Evolutionary conservation across 768 basidiomycete species (phyloP), one percentile per base, ranked within the genome.

Genomic region (Mycena belliarum): DNA sequence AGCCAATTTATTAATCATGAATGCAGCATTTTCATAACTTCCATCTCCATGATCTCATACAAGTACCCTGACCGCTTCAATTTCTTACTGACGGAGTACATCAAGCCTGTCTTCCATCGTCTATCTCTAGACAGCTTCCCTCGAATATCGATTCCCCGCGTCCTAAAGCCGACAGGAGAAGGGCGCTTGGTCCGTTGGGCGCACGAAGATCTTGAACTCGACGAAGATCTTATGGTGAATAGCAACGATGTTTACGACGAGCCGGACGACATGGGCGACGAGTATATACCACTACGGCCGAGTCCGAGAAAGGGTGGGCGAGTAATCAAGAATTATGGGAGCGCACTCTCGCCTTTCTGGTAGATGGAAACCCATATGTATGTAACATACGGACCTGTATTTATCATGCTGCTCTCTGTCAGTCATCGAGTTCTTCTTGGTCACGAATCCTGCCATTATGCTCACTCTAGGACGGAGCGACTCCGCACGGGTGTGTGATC

Each of bases 211-310:
- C 73, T 80, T 69, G 67, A 72, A 15, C 64, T 76, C 8, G 68
- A 72, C 49, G 76, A 75, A 52, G 75, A 79, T 55, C 60, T 76
- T 18, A 79, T 80, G 76, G 77, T 82, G 23, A 80, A 81, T 63
- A 74, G 71, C 11, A 63, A 55, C 21, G 59, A 65, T 18, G 69
- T 64, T 20, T 72, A 65, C 24, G 69, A 72, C 25, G 63, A 67
- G 6, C 73, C 70, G 70, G 63, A 69, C 20, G 66, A 61, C 15
- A 66, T 64, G 16, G 73, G 66, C 48, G 74, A 75, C 40, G 79
- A 82, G 62, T 75, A 76, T 51, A 80, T 82, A 52, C 80, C 80
- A 15, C 65, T 82, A 21, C 76, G 76, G 49, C 67, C 71, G 4
- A 74, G 75, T 56, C 67, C 68, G 4, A 23, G 51, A n/a, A 59